phyloP scores from a whole-genome alignment of 208 protist genomes.

The Phytomonas sp. region DNA sequence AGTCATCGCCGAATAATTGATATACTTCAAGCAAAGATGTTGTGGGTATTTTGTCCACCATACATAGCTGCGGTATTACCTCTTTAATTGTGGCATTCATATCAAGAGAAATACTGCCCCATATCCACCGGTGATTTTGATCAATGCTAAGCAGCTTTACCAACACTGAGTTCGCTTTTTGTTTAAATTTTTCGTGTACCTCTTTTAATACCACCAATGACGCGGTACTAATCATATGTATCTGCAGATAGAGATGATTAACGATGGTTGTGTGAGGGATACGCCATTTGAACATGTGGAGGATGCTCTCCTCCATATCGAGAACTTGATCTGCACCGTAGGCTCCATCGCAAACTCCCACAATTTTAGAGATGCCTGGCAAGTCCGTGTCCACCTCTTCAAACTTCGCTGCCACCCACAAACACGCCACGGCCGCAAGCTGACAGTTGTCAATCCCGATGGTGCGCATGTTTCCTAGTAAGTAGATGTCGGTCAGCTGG shows the following conservation, averaged over 20 bases:
- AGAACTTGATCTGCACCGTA: slow-evolving; percentile 55
- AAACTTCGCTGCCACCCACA: slow-evolving; percentile 84
- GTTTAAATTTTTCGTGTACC: background rate
- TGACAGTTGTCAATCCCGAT: slow-evolving; percentile 67
- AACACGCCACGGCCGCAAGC: slow-evolving; percentile 56
- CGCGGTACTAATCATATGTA: slow-evolving; percentile 57
- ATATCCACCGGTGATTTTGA: slow-evolving; percentile 19
- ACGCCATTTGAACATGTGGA: slow-evolving; percentile 70
- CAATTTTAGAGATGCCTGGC: slow-evolving; percentile 48
- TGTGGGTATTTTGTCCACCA: slow-evolving; percentile 27
- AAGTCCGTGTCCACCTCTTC: slow-evolving; percentile 72
- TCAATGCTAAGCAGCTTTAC: slow-evolving; percentile 40
- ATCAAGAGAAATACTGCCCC: slow-evolving; percentile 24
- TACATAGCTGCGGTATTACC: slow-evolving; percentile 38
- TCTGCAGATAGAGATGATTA: slow-evolving; percentile 73
- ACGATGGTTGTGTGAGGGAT: slow-evolving; percentile 76
- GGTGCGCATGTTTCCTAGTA: slow-evolving; percentile 42
- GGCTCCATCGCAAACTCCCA: slow-evolving; percentile 68
- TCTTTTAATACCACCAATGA: slow-evolving; percentile 25
- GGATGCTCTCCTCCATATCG: slow-evolving; percentile 70
- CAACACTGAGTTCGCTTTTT: slow-evolving; percentile 6
- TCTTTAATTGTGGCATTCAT: slow-evolving; percentile 26
- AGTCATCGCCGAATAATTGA: slow-evolving; percentile 55
- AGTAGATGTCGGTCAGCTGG: slow-evolving; percentile 72
- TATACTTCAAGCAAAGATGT: slow-evolving; percentile 44